phyloP scores from a whole-genome alignment of 2,329 filamentous ascomycete species.

The Colletotrichum sp. region DNA sequence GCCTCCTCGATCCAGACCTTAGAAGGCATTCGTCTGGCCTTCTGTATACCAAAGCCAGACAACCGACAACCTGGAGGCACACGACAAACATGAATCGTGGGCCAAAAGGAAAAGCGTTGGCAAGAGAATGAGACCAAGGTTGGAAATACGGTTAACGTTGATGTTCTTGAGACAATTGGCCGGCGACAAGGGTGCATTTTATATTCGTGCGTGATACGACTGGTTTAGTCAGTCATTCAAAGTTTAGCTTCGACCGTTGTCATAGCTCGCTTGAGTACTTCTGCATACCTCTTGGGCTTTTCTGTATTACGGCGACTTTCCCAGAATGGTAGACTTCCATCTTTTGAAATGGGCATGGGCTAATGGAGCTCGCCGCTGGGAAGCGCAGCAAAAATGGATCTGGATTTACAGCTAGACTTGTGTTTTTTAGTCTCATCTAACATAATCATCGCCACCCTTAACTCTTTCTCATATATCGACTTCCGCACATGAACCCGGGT shows the following conservation, averaged over 20 bases:
- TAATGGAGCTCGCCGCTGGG: background rate
- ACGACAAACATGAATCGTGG: background rate
- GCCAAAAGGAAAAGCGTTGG: background rate
- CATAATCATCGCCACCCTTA: background rate
- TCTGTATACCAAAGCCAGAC: background rate
- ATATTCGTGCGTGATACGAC: background rate
- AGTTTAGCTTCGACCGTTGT: background rate
- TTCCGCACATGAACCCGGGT: background rate
- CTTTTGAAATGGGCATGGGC: background rate
- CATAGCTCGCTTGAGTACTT: background rate
- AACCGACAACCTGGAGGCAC: background rate
- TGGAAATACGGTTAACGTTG: background rate
- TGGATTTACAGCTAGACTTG: background rate
- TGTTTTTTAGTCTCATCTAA: background rate
- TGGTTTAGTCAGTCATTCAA: background rate
- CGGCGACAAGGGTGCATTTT: background rate
- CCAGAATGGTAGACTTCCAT: background rate
- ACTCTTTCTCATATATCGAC: background rate
- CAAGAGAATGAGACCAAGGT: background rate
- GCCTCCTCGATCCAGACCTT: background rate
- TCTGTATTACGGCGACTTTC: background rate
- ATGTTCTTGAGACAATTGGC: background rate
- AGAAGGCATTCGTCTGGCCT: background rate
- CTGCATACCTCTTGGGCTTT: background rate
- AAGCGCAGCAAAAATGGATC: background rate